A percentile compares a stretch with the other conserved stretches of the same genome.
Evolutionary conservation across 2,329 filamentous ascomycete genomes (phyloP).

Genomic region (Bipolaris zeicola): DNA sequence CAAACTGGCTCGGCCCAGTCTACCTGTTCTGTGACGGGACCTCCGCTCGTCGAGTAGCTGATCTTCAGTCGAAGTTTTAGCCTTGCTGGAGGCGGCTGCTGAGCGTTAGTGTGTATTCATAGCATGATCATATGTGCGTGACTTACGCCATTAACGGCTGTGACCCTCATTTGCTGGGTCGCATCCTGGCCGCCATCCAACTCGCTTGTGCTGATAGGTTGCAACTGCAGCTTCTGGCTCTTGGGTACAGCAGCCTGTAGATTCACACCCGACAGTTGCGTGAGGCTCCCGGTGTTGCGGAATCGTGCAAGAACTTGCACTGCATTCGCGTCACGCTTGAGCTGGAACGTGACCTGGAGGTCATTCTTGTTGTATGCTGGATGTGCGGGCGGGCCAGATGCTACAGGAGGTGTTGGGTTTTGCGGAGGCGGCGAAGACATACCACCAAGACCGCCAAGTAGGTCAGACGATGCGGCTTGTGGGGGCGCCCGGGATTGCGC

Average conservation of each 20-base stretch:
- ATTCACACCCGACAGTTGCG: conserved; percentile 73
- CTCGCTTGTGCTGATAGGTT: conserved; percentile 83
- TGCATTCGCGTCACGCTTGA: conserved; percentile 80
- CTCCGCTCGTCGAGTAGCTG: conserved; percentile 72
- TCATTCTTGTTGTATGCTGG: conserved; percentile 87
- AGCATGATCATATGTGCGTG: neutral
- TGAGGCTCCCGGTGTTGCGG: conserved; percentile 72
- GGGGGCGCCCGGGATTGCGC: conserved; percentile 48
- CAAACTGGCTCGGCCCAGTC: conserved; percentile 85
- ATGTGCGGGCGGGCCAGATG: conserved; percentile 58
- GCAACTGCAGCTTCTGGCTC: conserved; percentile 89
- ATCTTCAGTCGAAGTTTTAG: conserved; percentile 86
- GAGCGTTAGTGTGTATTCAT: conserved; percentile 25
- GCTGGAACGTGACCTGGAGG: conserved; percentile 77
- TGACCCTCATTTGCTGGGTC: conserved; percentile 87
- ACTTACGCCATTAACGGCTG: conserved; percentile 87
- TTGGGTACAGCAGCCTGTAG: conserved; percentile 96
- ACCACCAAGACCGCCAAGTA: conserved; percentile 53
- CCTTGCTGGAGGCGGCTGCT: conserved; percentile 69
- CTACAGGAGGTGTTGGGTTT: conserved; percentile 46
- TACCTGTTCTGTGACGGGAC: conserved; percentile 84
- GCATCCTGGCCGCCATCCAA: conserved; percentile 79
- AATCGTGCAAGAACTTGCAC: conserved; percentile 86
- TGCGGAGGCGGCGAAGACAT: conserved; percentile 56
- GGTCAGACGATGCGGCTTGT: conserved; percentile 47